Conservation (phyloP, 805 yeast genomes). For the Yamadazyma takamatsuzukensis region DNA sequence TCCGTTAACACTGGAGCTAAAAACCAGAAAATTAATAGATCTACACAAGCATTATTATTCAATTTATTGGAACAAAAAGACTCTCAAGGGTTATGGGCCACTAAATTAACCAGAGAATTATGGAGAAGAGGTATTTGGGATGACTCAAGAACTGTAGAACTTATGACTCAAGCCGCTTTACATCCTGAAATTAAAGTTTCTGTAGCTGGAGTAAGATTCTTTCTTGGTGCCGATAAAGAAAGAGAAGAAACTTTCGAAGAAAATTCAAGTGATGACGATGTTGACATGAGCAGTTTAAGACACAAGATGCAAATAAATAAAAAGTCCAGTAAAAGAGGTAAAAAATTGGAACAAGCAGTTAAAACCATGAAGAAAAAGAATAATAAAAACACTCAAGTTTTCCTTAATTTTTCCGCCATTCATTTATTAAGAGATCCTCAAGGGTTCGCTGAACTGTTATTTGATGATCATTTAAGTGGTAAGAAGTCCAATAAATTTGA, state of each 20-base stretch:
- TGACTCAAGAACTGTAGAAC: slow-evolving; percentile 93
- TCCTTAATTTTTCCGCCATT: slow-evolving; percentile 88
- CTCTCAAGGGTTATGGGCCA: slow-evolving; percentile 89
- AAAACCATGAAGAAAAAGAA: slow-evolving; percentile 65
- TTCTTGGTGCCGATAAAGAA: slow-evolving; percentile 92
- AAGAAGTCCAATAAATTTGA: slow-evolving; percentile 68
- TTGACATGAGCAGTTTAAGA: slow-evolving; percentile 68
- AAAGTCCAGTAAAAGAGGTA: slow-evolving; percentile 74
- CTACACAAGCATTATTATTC: slow-evolving; percentile 89
- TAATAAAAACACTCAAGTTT: slow-evolving; percentile 54
- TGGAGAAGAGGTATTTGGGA: slow-evolving; percentile 99
- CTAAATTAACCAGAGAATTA: slow-evolving; percentile 87
- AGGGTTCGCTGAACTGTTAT: slow-evolving; percentile 89
- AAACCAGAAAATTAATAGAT: slow-evolving; percentile 82
- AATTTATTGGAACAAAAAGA: slow-evolving; percentile 78
- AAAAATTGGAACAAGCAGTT: slow-evolving; percentile 72
- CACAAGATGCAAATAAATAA: slow-evolving; percentile 84
- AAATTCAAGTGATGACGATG: slow-evolving; percentile 57
- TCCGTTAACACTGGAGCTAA: slow-evolving; percentile 83
- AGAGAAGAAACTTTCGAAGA: slow-evolving; percentile 82
- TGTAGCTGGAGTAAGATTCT: slow-evolving; percentile 84
- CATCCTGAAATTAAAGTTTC: slow-evolving; percentile 87
- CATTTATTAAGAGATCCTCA: slow-evolving; percentile 96
- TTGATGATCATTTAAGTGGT: slow-evolving; percentile 64
- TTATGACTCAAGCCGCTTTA: slow-evolving; percentile 92